Conservation (phyloP, 2,329 filamentous ascomycete species). For the Scolecobasidium constrictum region DNA sequence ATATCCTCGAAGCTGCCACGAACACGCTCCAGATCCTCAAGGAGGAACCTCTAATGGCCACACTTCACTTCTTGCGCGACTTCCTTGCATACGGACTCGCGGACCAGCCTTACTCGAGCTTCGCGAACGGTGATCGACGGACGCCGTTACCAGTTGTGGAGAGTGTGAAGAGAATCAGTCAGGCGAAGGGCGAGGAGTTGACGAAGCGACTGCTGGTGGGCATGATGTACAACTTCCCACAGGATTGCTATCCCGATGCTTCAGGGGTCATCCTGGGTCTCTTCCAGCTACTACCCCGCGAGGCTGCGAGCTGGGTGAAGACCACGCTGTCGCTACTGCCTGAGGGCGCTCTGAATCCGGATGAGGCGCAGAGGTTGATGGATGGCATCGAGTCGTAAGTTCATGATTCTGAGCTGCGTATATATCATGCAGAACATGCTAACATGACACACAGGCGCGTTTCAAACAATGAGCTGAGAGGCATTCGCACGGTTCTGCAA, state of each 20-base stretch:
- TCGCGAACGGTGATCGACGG: constrained; percentile 47
- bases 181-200: constrained; percentile 61
- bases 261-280: constrained; percentile 84
- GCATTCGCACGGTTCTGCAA: constrained; percentile 76
- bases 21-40: constrained; percentile 83
- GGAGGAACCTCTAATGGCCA: constrained; percentile 80
- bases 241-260: constrained; percentile 89
- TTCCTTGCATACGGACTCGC: constrained; percentile 79
- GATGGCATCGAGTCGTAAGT: constrained; percentile 59
- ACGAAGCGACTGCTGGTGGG: constrained; percentile 86
- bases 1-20: constrained; percentile 78
- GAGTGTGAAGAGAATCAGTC: constrained; percentile 62
- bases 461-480: constrained; percentile 56
- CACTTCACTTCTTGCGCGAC: constrained; percentile 85
- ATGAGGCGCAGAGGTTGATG: constrained; percentile 73
- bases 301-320: constrained; percentile 74
- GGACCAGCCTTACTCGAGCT: constrained; percentile 50
- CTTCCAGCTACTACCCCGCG: constrained; percentile 73
- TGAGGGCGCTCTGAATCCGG: constrained; percentile 64
- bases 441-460: constrained; percentile 38
- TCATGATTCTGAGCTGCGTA: background rate
- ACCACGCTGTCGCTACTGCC: constrained; percentile 77
- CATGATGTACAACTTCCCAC: constrained; percentile 98
- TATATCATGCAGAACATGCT: background rate
- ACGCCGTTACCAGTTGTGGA: constrained; percentile 53